Base-by-base conservation (phyloP, 768 basidiomycete genomes). In the Chiua virens region DNA sequence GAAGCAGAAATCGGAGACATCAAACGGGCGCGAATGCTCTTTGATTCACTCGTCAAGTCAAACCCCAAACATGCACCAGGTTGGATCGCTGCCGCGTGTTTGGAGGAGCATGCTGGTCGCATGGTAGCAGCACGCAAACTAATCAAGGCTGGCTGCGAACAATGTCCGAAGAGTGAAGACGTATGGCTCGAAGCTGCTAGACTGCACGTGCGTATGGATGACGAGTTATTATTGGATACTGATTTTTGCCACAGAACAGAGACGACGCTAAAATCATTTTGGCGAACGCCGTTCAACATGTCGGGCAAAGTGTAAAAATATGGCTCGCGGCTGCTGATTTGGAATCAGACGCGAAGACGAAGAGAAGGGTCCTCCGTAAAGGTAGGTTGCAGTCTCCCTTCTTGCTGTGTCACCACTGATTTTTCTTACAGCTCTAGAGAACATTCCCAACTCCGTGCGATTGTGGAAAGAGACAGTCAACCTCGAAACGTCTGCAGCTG, bases 381-480 rank as follows among this genome's bases (percentile, higher is more conserved):
- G 89, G 93, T 90, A 38, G 34, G 76, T 61, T 21, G 3, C 8
- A 35, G 6, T 42, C 1, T 4, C 18, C 23, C 52, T 44, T 38
- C 23, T 51, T 1, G 35, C 39, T 5, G 8, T 18, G 0, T 14
- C 10, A 3, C 25, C 11, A 7, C 47, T 38, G 8, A 52, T 44
- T 21, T 23, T 38, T 25, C 23, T 5, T 40, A 39, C 47, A 92
- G 94, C 96, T 3, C 86, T 99, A 25, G 97, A 98, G 69, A 91
- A 94, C 61, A 97, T 99, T 36, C 96, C 96, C 2, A 98, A 95
- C 61, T 98, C 96, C 0, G 93, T 98, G 42, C 85, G 91, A 11
- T 74, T 99, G 10, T 98, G 97, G 97, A 98, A 98, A 66, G 93
- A 97, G 69, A 93, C 92, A 0, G 95, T 99, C 60, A 98, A 97